These are phyloP conservation scores for Westerdykella ornata DNA, from an alignment of 2,329 filamentous ascomycete genomes.

Conservation along the genomic window DNA sequence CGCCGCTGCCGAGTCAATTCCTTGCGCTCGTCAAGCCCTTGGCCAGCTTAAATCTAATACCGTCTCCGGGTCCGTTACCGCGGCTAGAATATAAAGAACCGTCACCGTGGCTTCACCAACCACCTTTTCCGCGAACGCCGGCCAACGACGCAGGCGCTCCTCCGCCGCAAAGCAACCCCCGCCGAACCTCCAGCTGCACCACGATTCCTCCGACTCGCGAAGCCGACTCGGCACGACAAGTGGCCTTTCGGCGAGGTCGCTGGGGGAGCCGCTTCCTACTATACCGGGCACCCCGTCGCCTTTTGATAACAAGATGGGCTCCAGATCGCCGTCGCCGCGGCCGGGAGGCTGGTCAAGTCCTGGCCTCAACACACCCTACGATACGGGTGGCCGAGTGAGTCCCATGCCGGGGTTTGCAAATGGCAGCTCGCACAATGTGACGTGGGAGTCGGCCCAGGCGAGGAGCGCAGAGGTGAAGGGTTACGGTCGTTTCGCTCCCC, in stretches of 20 bases:
- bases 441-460: slow-evolving; percentile 78
- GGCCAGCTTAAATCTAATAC: slow-evolving; percentile 9
- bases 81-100: slow-evolving; percentile 9
- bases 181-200: slow-evolving; percentile 28
- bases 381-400: slow-evolving; percentile 60
- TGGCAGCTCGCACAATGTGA: slow-evolving; percentile 51
- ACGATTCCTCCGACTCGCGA: slow-evolving; percentile 18
- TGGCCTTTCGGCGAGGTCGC: slow-evolving; percentile 26
- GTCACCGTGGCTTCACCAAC: slow-evolving; percentile 37
- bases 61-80: slow-evolving; percentile 6
- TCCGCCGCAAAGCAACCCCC: slow-evolving; percentile 32
- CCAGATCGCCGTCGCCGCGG: slow-evolving; percentile 78
- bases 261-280: slow-evolving; percentile 31
- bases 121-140: slow-evolving; percentile 33
- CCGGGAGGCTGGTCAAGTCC: slow-evolving; percentile 86
- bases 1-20: neutral
- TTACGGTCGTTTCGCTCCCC: slow-evolving; percentile 72
- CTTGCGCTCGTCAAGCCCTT: slow-evolving; percentile 7
- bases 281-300: slow-evolving; percentile 35
- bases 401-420: slow-evolving; percentile 49
- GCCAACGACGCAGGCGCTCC: slow-evolving; percentile 38
- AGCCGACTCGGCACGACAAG: slow-evolving; percentile 29
- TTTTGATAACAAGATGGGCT: slow-evolving; percentile 58
- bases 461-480: slow-evolving; percentile 66
- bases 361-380: slow-evolving; percentile 60